Percentiles rank a stretch among this genome's conserved stretches.
Evolutionary conservation across 2,329 filamentous ascomycete genomes (phyloP).

Genomic region (Ceratocystis ficicola): DNA sequence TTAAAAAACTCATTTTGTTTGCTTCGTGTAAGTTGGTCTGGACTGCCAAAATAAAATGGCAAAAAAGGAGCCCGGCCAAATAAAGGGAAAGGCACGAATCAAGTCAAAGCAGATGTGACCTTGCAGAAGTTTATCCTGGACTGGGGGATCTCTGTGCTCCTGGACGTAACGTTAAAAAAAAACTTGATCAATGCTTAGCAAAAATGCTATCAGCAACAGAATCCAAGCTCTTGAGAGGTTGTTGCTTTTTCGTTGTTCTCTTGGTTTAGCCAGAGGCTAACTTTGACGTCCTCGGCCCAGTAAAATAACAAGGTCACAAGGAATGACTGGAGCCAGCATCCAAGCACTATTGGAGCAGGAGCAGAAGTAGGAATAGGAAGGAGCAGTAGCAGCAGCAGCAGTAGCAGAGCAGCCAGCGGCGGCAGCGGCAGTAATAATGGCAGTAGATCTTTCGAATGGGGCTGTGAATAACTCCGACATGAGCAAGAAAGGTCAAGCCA

Average conservation of each 20-base stretch:
- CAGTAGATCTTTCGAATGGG: too few relatives aligned
- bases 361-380: too few relatives aligned
- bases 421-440: too few relatives aligned
- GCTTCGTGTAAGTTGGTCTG: not conserved
- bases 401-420: too few relatives aligned
- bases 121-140: slow-evolving; percentile 2
- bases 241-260: not conserved
- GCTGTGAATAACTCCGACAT: too few relatives aligned
- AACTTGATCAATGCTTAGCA: slow-evolving; percentile 5
- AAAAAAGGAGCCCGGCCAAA: not conserved
- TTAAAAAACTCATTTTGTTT: not conserved
- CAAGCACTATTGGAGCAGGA: too few relatives aligned
- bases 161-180: slow-evolving; percentile 11
- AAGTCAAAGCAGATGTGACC: slow-evolving; percentile 2
- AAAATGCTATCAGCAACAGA: not conserved
- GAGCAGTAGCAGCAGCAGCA: too few relatives aligned
- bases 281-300: not conserved
- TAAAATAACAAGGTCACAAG: too few relatives aligned
- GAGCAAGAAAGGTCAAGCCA: not conserved
- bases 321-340: too few relatives aligned
- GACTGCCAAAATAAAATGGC: not conserved
- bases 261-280: not conserved
- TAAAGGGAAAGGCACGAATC: not conserved
- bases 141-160: slow-evolving; percentile 1
- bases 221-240: not conserved